Evolutionary conservation across 352 stramenopile genomes (phyloP), one percentile per base, ranked within the genome.

Genomic region (Phytophthora citricola): DNA sequence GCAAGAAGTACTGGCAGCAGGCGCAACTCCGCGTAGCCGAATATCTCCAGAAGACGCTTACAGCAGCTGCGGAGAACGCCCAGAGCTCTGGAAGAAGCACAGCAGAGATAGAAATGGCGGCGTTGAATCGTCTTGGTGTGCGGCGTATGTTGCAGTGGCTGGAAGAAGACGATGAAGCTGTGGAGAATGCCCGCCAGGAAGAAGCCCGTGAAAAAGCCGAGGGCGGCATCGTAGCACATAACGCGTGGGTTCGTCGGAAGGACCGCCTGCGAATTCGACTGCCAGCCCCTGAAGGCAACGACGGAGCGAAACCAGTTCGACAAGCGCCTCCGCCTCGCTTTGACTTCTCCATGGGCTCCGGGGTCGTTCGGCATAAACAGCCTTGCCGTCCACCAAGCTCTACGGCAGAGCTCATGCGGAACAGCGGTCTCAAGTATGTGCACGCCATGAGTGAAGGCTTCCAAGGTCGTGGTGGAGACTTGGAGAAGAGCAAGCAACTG

Each of bases 371-470:
- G 11, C 62, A 64, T 3, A 67, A 75, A 32, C 79, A 85, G 29
- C 79, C 75, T 20, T 66, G 82, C 43, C 77, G 87, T 9, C 62
- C 89, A 27, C 83, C 85, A 36, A 90, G 81, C 22, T 91, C 84
- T 4, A 90, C 87, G 0, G 81, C 91, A 12, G 87, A 95, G 26
- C 64, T 95, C 12, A 93, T 95, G 85, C 69, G 76, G 9, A 56
- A 76, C 27, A 93, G 83, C 54, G 87, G 83, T 2, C 79, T 95
- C 47, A 93, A 92, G 58, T 95, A 93, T 55, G 83, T 93, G 7
- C 87, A 93, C 48, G 85, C 87, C 15, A 95, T 93, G 87, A 93
- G 81, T 55, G 84, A 95, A 73, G 87, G 85, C 14, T 93, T 95
- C 55, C 85, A 95, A 63, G 87, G 85, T 11, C 80, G 87, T n/a